Percentiles rank a stretch among this genome's conserved stretches.
Conservation (phyloP, 768 basidiomycete genomes). For the Cubamyces sp. region DNA sequence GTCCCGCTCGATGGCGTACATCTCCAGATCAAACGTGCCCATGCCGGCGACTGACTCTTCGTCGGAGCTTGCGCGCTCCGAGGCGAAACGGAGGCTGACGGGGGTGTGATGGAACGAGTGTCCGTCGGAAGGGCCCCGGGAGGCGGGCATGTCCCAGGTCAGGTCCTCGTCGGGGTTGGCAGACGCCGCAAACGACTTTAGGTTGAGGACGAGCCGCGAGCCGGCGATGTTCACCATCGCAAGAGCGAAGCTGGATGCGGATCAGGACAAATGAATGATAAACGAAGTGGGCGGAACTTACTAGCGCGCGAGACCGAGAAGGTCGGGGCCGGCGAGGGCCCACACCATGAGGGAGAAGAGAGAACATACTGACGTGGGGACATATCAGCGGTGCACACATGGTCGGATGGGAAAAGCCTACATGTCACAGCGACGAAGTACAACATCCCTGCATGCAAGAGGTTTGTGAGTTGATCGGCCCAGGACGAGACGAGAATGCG, state of each 20-base stretch:
- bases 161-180: conserved; percentile 14
- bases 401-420: conserved; percentile 1
- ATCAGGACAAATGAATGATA: not conserved
- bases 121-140: not conserved
- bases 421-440: conserved; percentile 35
- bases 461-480: not conserved
- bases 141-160: conserved; percentile 13
- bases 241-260: conserved; percentile 30
- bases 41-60: not conserved
- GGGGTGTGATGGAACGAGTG: not conserved
- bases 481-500: not conserved
- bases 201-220: conserved; percentile 34
- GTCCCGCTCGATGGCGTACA: conserved; percentile 34
- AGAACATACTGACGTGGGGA: conserved; percentile 26
- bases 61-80: not conserved
- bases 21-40: conserved; percentile 29
- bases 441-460: conserved; percentile 26
- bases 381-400: not conserved
- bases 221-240: conserved; percentile 35
- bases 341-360: conserved; percentile 35
- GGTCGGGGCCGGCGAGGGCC: conserved; percentile 32
- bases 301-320: conserved; percentile 36
- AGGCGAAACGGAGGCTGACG: conserved; percentile 9
- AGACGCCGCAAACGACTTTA: conserved; percentile 31
- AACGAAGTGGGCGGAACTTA: conserved; percentile 11